Conservation (phyloP, 192 early-diverging fungal species). For the Coemansia sp. region DNA sequence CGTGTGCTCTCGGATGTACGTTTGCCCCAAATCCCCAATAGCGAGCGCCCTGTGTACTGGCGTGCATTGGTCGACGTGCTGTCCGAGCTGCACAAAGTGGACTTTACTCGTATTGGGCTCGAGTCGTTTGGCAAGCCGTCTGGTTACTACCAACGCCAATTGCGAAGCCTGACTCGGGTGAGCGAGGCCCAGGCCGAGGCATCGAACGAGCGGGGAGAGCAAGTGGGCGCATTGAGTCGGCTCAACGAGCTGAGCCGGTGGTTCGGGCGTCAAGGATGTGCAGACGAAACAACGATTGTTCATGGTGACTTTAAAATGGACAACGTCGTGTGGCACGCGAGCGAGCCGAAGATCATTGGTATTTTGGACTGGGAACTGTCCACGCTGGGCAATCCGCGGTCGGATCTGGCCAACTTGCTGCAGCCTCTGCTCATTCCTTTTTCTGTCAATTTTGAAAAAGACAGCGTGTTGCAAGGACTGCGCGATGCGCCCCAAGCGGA, state of each 20-base stretch:
- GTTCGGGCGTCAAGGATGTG: constrained; percentile 66
- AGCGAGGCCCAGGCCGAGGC: constrained; percentile 67
- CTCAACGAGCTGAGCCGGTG: constrained; percentile 71
- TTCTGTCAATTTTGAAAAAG: constrained; percentile 4
- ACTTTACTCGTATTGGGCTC: constrained; percentile 66
- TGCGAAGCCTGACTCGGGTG: constrained; percentile 66
- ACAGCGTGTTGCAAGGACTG: constrained; percentile 47
- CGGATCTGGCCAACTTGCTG: constrained; percentile 86
- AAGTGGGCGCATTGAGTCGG: constrained; percentile 69
- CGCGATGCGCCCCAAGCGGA: constrained; percentile 46
- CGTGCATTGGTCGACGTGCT: constrained; percentile 71
- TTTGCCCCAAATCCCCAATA: constrained; percentile 56
- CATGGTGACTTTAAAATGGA: constrained; percentile 93
- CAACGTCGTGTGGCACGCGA: constrained; percentile 79
- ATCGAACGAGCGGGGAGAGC: constrained; percentile 49
- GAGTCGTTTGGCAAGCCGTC: constrained; percentile 62
- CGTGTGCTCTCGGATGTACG: constrained; percentile 75
- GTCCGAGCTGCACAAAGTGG: constrained; percentile 77
- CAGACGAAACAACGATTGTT: constrained; percentile 78
- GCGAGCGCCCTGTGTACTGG: constrained; percentile 64
- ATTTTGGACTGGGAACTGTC: constrained; percentile 92
- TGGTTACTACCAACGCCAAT: constrained; percentile 87
- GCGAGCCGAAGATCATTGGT: constrained; percentile 72
- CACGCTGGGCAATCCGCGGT: constrained; percentile 88
- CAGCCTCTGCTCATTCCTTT: constrained; percentile 66